Evolutionary conservation across 108 stramenopile genomes (phyloP).

Genomic region (Parietichytrium sp.): DNA sequence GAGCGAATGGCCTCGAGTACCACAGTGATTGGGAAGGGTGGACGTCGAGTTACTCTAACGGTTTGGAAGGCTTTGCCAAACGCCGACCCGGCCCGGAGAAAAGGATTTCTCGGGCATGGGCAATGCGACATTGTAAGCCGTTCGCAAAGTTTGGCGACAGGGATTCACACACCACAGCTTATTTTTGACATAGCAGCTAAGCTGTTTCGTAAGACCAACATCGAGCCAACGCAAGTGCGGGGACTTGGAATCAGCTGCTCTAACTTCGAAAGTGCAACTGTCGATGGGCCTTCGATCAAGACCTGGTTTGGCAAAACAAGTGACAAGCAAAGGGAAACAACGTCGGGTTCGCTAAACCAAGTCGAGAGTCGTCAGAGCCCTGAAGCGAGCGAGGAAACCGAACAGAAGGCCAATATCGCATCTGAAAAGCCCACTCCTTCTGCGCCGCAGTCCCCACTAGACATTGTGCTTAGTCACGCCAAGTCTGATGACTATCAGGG

Average conservation of each 20-base stretch:
- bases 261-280: no score
- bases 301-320: no score
- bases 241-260: not conserved
- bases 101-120: conserved; percentile 17
- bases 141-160: not conserved
- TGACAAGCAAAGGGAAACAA: no score
- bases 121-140: not conserved
- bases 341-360: no score
- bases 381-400: no score
- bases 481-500: no score
- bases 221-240: not conserved
- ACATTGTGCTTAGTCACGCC: no score
- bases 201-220: not conserved
- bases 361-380: no score
- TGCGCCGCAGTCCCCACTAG: no score
- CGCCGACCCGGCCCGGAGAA: not conserved
- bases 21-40: not conserved
- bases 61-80: conserved; percentile 20
- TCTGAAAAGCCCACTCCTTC: no score
- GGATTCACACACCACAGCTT: not conserved
- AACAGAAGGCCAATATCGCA: no score
- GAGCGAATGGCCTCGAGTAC: not conserved
- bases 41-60: not conserved
- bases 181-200: not conserved
- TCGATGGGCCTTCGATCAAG: no score